phyloP scores from a whole-genome alignment of 805 yeast species.

The Cyberlindnera maritima region DNA sequence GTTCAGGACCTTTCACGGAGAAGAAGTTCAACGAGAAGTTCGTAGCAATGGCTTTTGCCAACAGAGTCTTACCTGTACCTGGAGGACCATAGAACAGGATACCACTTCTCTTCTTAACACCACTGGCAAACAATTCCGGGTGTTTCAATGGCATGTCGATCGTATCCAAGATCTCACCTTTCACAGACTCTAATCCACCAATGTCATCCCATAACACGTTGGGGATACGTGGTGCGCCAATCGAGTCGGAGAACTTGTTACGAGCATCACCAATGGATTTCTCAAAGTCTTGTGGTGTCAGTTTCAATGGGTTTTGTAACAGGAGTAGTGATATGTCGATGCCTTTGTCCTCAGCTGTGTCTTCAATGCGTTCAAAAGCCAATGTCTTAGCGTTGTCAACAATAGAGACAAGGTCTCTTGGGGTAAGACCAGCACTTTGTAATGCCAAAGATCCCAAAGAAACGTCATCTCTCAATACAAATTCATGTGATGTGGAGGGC shows the following conservation, averaged over 20 bases:
- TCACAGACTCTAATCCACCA: constrained; percentile 89
- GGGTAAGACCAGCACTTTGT: constrained; percentile 91
- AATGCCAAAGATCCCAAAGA: constrained; percentile 58
- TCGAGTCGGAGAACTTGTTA: constrained; percentile 85
- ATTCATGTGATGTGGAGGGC: constrained; percentile 27
- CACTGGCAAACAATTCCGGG: constrained; percentile 84
- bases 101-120: constrained; percentile 92
- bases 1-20: constrained; percentile 96
- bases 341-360: constrained; percentile 22
- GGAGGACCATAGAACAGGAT: constrained; percentile 97
- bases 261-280: constrained; percentile 77
- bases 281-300: constrained; percentile 62
- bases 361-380: constrained; percentile 50
- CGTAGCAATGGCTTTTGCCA: constrained; percentile 97
- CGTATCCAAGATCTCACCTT: constrained; percentile 90
- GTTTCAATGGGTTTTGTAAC: constrained; percentile 49
- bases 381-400: constrained; percentile 57
- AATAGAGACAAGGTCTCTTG: constrained; percentile 74
- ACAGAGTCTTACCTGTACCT: constrained; percentile 93
- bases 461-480: constrained; percentile 46
- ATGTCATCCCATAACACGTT: constrained; percentile 96
- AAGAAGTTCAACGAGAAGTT: constrained; percentile 92
- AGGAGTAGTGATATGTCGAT: constrained; percentile 16
- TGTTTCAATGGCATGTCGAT: constrained; percentile 93
- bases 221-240: constrained; percentile 96